Base-by-base conservation (phyloP, 2,329 filamentous ascomycete genomes). In the Colletotrichum sp. region DNA sequence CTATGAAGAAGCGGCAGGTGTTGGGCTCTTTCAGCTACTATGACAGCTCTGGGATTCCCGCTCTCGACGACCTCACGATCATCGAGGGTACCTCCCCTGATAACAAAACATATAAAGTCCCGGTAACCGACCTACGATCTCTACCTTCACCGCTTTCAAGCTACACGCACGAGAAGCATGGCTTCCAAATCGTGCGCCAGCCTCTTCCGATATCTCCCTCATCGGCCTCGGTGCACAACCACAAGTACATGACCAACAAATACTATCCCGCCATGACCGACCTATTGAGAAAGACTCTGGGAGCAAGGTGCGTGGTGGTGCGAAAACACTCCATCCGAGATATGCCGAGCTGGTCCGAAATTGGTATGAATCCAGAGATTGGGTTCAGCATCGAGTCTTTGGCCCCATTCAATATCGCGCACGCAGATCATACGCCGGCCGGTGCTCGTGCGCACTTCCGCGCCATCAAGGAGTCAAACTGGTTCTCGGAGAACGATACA, bases 301-400 rank as follows among this genome's bases (percentile, higher is more conserved):
- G 64, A 7, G 70, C 36, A 3, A 65, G 64, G 10, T 68, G 34
- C 55, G 64, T 48, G n/a, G 34, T 68, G 10, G 70, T 72, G 5
- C 70, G 70, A 16, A 72, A 72, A 18, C 64, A 72, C 28, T 72
- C 70, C 26, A 34, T 72, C 13, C 70, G 70, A 6, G 70, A 72
- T 12, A 72, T 72, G 7, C 62, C 70, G 12, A 30, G 26, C 32
- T 72, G 70, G 70, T 38, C 26, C 13, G 18, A 36, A 2, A 32
- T 73, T 10, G 70, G 64, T 12, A 73, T 73, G 71, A 70, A 73
- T 16, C 71, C 71, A 16, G 66, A 70, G 15, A 26, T 70, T 30
- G 66, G 66, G 6, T 73, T 73, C 9, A 26, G 69, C 28, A 64
- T 73, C 24, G 55, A 62, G 16, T 61, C 66, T 10, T 56, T 70